Percentiles rank a stretch among this genome's conserved stretches.
Conservation (phyloP, 257 asterid species). For the Penstemon barbatus region DNA sequence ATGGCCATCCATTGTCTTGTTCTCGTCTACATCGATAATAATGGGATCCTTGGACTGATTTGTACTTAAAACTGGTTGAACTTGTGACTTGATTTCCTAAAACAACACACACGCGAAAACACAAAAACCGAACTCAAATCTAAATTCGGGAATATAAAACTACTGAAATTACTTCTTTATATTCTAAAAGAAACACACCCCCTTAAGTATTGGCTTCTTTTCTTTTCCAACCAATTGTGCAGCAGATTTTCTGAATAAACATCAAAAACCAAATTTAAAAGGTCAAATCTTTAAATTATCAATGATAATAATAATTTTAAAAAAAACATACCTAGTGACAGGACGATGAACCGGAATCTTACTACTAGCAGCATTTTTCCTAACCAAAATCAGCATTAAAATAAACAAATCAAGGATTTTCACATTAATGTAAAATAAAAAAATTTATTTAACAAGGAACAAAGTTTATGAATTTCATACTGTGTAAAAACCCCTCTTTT, state of each 20-base stretch:
- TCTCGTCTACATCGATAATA: constrained; percentile 45
- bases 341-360: constrained; percentile 71
- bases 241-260: constrained; percentile 50
- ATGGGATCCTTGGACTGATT: constrained; percentile 35
- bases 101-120: constrained; percentile 4
- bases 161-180: not conserved
- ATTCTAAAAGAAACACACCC: constrained; percentile 34
- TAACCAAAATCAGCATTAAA: constrained; percentile 33
- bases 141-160: not conserved
- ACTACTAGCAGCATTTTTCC: constrained; percentile 43
- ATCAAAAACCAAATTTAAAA: constrained; percentile 18
- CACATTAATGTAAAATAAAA: not conserved
- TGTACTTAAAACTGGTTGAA: constrained; percentile 28
- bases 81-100: constrained; percentile 38
- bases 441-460: not conserved
- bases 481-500: constrained; percentile 61
- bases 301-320: not conserved
- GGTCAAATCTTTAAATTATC: not conserved
- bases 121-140: not conserved
- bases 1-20: constrained; percentile 29
- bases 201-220: constrained; percentile 31
- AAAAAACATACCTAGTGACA: constrained; percentile 60
- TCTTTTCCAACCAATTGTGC: constrained; percentile 59
- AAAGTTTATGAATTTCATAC: constrained; percentile 41
- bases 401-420: not conserved